phyloP scores from a whole-genome alignment of 306 rosid species.

The Amphicarpaea edgeworthii region DNA sequence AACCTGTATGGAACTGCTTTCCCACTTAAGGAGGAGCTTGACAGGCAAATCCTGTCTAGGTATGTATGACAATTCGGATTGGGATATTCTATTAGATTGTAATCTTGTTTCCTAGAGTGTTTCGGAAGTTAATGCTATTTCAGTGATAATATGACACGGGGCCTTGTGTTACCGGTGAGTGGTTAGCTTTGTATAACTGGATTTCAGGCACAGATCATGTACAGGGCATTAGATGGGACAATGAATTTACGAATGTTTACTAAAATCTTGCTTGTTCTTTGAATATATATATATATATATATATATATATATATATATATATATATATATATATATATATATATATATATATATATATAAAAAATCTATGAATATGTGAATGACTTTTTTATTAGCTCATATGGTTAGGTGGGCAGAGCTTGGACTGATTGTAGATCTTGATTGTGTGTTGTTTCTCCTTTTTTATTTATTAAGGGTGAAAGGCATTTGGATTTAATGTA shows the following conservation, averaged over 20 bases:
- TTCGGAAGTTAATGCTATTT: background rate
- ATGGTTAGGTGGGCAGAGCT: background rate
- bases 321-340: too few relatives aligned
- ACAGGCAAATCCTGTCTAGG: constrained; percentile 87
- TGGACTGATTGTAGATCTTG: background rate
- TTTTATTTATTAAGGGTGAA: background rate
- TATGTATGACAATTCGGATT: constrained; percentile 53
- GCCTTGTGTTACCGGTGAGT: background rate
- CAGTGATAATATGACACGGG: background rate
- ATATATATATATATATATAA: too few relatives aligned
- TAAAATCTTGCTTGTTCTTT: background rate
- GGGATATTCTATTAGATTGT: background rate
- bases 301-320: too few relatives aligned
- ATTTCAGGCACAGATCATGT: background rate
- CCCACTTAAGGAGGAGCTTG: constrained; percentile 84
- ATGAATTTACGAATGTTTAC: background rate
- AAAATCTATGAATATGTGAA: constrained; percentile 10
- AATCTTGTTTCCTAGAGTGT: background rate
- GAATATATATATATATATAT: too few relatives aligned
- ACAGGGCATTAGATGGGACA: background rate
- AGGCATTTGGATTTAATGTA: constrained; percentile 30
- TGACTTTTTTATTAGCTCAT: background rate
- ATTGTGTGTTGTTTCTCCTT: background rate
- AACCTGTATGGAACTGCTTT: constrained; percentile 87
- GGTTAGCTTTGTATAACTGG: background rate